Evolutionary conservation across 1,139 yeast species (phyloP).

Genomic region (Blastobotrys arbuscula): DNA sequence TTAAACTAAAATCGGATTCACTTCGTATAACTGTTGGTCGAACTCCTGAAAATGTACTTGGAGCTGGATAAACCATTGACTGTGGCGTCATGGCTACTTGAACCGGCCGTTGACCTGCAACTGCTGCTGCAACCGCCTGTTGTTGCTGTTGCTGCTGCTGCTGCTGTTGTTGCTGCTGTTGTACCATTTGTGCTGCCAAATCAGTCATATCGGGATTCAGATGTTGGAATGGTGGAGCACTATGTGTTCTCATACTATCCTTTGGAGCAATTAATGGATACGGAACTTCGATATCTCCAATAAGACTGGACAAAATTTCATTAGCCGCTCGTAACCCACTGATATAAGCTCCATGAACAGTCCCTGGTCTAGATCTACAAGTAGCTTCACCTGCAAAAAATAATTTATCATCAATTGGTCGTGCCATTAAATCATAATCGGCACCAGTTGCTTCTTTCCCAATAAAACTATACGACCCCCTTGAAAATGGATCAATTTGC

Average conservation of each 20-base stretch:
- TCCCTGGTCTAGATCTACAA: constrained; percentile 39
- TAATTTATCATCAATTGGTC: constrained; percentile 35
- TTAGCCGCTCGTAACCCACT: constrained; percentile 41
- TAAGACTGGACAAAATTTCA: constrained; percentile 37
- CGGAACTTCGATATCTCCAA: constrained; percentile 39
- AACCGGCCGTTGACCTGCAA: not conserved
- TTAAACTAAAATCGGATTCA: not conserved
- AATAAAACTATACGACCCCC: constrained; percentile 40
- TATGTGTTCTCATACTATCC: constrained; percentile 14
- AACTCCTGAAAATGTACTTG: not conserved
- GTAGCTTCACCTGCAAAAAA: constrained; percentile 45
- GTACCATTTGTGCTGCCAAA: not conserved
- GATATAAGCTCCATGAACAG: constrained; percentile 42
- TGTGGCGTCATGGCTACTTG: not conserved
- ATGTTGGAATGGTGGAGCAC: constrained; percentile 3
- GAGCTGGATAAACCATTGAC: not conserved
- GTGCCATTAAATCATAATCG: constrained; percentile 39
- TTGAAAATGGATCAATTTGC: constrained; percentile 39
- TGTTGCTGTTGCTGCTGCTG: not conserved
- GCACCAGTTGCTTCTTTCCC: constrained; percentile 41
- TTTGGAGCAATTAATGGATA: constrained; percentile 34
- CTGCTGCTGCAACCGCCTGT: too few species aligned
- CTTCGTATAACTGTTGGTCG: not conserved
- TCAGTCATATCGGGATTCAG: not conserved
- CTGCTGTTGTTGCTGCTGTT: not conserved